Percentiles rank a stretch among this genome's conserved stretches.
Conservation (phyloP, 805 yeast species). For the Nakazawaea molendinolei region DNA sequence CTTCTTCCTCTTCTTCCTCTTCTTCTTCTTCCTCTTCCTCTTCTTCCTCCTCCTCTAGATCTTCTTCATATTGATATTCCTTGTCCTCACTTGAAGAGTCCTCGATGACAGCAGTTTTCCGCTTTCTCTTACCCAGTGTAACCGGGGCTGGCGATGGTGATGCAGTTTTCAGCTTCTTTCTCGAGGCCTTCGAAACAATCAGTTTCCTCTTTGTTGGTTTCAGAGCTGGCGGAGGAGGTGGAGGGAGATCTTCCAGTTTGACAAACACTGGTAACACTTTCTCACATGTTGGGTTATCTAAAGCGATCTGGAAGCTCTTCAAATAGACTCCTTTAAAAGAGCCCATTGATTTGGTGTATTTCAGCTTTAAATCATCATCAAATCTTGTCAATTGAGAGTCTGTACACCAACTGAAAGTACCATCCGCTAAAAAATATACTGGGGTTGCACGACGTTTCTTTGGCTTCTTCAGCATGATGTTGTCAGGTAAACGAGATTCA, state of each 20-base stretch:
- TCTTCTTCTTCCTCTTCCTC: constrained; percentile 15
- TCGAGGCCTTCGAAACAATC: not conserved
- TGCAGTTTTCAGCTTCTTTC: not conserved
- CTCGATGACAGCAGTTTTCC: not conserved
- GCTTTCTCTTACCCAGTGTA: not conserved
- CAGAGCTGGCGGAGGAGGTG: not conserved
- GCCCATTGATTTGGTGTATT: not conserved
- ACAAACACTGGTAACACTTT: constrained; percentile 44
- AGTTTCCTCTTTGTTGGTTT: not conserved
- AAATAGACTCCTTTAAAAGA: constrained; percentile 8
- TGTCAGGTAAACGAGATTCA: constrained; percentile 9
- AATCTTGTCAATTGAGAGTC: constrained; percentile 9
- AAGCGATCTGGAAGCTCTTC: constrained; percentile 12
- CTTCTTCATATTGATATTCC: too few species aligned
- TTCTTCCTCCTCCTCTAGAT: constrained; percentile 11
- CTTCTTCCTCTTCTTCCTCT: constrained; percentile 3
- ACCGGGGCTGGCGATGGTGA: constrained; percentile 5
- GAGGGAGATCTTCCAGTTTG: constrained; percentile 26
- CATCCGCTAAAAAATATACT: constrained; percentile 11
- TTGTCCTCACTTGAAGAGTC: constrained; percentile 1
- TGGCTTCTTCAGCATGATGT: constrained; percentile 12
- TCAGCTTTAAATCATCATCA: not conserved
- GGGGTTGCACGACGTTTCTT: constrained; percentile 6
- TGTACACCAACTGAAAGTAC: constrained; percentile 11
- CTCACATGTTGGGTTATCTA: constrained; percentile 12